Conservation (phyloP, 108 stramenopile species). For the Conticribra weissflogii region DNA sequence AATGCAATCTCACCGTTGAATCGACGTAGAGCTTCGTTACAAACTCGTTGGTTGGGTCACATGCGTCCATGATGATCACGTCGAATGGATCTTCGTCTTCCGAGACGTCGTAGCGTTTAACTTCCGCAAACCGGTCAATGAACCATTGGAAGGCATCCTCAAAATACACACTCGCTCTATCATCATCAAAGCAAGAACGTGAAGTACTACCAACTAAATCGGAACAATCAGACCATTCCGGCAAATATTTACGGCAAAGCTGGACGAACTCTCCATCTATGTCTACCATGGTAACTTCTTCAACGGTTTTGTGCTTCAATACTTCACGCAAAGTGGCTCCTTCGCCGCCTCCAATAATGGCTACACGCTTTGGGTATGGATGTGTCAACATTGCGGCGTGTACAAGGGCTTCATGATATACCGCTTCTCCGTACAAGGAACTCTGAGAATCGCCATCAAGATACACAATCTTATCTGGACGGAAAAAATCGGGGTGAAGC, state of each 20-base stretch:
- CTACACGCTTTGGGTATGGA: slow-evolving; percentile 83
- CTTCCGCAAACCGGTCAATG: slow-evolving; percentile 52
- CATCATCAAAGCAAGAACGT: slow-evolving; percentile 71
- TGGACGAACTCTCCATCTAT: slow-evolving; percentile 74
- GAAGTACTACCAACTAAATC: slow-evolving; percentile 46
- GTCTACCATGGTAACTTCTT: slow-evolving; percentile 74
- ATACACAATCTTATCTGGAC: slow-evolving; percentile 59
- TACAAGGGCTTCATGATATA: slow-evolving; percentile 93
- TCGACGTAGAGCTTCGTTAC: slow-evolving; percentile 58
- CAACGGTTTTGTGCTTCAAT: slow-evolving; percentile 83
- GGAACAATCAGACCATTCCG: slow-evolving; percentile 75
- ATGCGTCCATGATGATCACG: slow-evolving; percentile 84
- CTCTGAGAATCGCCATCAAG: slow-evolving; percentile 77
- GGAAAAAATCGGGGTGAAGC: slow-evolving; percentile 21
- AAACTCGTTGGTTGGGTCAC: slow-evolving; percentile 67
- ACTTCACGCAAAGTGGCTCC: slow-evolving; percentile 94
- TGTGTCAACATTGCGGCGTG: slow-evolving; percentile 94
- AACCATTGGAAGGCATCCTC: slow-evolving; percentile 79
- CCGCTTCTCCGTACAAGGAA: slow-evolving; percentile 62
- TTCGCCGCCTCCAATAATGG: slow-evolving; percentile 93
- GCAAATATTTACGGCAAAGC: slow-evolving; percentile 56
- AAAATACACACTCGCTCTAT: slow-evolving; percentile 50
- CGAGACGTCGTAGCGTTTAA: background rate
- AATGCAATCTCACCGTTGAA: too few species aligned
- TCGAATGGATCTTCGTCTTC: slow-evolving; percentile 54